Conservation (phyloP, 2,329 filamentous ascomycete genomes). For the Paradendryphiella salina region DNA sequence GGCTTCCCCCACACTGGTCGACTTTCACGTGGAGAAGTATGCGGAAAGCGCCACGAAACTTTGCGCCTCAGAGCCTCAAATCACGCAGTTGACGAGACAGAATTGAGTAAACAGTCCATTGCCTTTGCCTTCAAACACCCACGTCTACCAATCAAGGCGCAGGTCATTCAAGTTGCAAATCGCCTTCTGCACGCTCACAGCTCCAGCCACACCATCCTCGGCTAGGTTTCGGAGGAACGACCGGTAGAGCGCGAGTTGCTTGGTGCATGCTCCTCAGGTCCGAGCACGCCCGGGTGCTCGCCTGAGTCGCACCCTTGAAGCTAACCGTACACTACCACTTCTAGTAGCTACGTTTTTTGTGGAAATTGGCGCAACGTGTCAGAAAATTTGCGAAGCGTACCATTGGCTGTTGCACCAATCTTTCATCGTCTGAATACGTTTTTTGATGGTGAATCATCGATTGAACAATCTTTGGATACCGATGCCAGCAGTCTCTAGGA, state of each 20-base stretch:
- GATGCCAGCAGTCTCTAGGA: neutral
- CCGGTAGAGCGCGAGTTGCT: slow-evolving; percentile 19
- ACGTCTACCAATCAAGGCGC: neutral
- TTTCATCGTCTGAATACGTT: neutral
- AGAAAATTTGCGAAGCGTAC: slow-evolving; percentile 24
- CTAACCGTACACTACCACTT: slow-evolving; percentile 14
- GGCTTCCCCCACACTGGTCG: slow-evolving; percentile 36
- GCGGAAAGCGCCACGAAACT: slow-evolving; percentile 19
- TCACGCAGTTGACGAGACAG: slow-evolving; percentile 24
- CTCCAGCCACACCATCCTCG: slow-evolving; percentile 31
- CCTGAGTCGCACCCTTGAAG: slow-evolving; percentile 19
- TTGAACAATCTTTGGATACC: neutral
- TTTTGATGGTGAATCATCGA: neutral
- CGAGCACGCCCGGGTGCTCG: slow-evolving; percentile 26
- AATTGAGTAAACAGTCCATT: slow-evolving; percentile 16
- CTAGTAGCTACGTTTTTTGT: slow-evolving; percentile 6
- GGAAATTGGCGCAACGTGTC: slow-evolving; percentile 22
- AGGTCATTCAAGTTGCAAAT: slow-evolving; percentile 1
- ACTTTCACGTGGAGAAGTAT: slow-evolving; percentile 35
- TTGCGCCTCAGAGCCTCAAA: neutral
- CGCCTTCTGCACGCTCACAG: slow-evolving; percentile 16
- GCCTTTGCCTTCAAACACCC: slow-evolving; percentile 5
- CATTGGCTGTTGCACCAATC: slow-evolving; percentile 14
- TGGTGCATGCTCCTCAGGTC: slow-evolving; percentile 26
- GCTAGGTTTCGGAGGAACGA: slow-evolving; percentile 15